A percentile compares a stretch with the other conserved stretches of the same genome.
Evolutionary conservation across 1,139 yeast species (phyloP).

Genomic region (Hyphopichia wangnamkhiaoensis): DNA sequence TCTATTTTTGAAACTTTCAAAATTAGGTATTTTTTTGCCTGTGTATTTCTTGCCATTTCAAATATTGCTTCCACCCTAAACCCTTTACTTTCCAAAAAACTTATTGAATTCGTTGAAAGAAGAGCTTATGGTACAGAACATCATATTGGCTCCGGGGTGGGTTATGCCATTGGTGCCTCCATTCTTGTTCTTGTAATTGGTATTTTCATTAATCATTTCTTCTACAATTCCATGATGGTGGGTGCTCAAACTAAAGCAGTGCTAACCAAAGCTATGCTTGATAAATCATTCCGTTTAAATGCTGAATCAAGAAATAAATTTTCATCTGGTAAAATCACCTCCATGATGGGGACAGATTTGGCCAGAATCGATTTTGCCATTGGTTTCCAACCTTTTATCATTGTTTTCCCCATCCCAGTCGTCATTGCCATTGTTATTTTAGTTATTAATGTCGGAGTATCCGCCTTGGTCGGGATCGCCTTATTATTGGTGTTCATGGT

Average conservation of each 20-base stretch:
- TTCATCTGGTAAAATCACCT: slow-evolving; percentile 35
- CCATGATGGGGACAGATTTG: slow-evolving; percentile 75
- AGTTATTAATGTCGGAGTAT: slow-evolving; percentile 68
- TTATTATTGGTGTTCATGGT: slow-evolving; percentile 45
- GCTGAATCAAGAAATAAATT: slow-evolving; percentile 29
- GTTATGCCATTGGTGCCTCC: slow-evolving; percentile 27
- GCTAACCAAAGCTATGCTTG: slow-evolving; percentile 33
- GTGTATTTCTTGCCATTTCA: slow-evolving; percentile 19
- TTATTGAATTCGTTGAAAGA: slow-evolving; percentile 30
- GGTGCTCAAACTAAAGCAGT: slow-evolving; percentile 39
- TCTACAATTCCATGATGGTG: slow-evolving; percentile 56
- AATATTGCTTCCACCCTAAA: slow-evolving; percentile 19
- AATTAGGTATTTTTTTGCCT: slow-evolving; percentile 48
- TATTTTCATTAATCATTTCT: slow-evolving; percentile 60
- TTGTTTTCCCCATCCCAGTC: slow-evolving; percentile 64
- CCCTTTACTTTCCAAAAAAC: slow-evolving; percentile 31
- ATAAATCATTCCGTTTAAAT: slow-evolving; percentile 31
- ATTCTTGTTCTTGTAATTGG: slow-evolving; percentile 34
- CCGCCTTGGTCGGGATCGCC: slow-evolving; percentile 68
- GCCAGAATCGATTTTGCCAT: slow-evolving; percentile 78
- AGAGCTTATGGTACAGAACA: slow-evolving; percentile 20
- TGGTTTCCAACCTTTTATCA: slow-evolving; percentile 65
- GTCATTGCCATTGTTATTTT: slow-evolving; percentile 63
- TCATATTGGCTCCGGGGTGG: slow-evolving; percentile 32
- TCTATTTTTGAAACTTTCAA: slow-evolving; percentile 61